phyloP scores from a whole-genome alignment of 108 stramenopile species.

The Pseudonitzschia multiseries region DNA sequence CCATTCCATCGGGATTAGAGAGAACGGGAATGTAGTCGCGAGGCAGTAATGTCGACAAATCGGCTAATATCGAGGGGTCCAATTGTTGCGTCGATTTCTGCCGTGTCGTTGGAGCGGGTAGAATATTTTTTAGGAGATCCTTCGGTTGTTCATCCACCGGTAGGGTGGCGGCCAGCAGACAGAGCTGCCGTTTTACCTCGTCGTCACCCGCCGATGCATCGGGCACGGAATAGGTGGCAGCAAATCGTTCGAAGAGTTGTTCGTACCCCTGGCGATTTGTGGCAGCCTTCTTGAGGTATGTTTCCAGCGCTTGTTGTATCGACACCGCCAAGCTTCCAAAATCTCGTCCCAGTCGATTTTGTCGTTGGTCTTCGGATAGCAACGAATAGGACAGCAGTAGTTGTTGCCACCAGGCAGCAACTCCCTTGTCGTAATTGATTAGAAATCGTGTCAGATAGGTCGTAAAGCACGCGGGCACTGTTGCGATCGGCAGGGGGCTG shows the following conservation, averaged over 20 bases:
- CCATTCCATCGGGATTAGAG: slow-evolving; percentile 12
- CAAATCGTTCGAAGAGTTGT: slow-evolving; percentile 38
- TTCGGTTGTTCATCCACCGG: slow-evolving; percentile 71
- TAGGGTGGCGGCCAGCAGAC: slow-evolving; percentile 64
- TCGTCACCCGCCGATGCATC: slow-evolving; percentile 16
- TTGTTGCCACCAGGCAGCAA: slow-evolving; percentile 60
- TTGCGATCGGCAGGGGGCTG: not conserved
- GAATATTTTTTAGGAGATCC: slow-evolving; percentile 23
- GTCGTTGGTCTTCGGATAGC: slow-evolving; percentile 43
- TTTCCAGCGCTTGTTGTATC: slow-evolving; percentile 38
- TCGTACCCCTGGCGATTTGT: slow-evolving; percentile 16
- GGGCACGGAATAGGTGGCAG: slow-evolving; percentile 16
- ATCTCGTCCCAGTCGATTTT: slow-evolving; percentile 35
- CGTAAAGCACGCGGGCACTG: slow-evolving; percentile 63
- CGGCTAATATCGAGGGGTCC: not conserved
- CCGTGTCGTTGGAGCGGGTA: not conserved
- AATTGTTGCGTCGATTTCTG: not conserved
- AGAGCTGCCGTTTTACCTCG: slow-evolving; percentile 55
- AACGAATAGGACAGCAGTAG: slow-evolving; percentile 46
- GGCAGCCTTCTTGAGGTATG: slow-evolving; percentile 7
- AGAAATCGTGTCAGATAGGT: slow-evolving; percentile 75
- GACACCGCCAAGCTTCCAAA: slow-evolving; percentile 72
- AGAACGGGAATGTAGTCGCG: slow-evolving; percentile 31
- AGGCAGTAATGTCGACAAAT: slow-evolving; percentile 48
- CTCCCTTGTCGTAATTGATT: slow-evolving; percentile 65